Base-by-base conservation (phyloP, 345 rosid species). In the Eutrema heterophyllum region DNA sequence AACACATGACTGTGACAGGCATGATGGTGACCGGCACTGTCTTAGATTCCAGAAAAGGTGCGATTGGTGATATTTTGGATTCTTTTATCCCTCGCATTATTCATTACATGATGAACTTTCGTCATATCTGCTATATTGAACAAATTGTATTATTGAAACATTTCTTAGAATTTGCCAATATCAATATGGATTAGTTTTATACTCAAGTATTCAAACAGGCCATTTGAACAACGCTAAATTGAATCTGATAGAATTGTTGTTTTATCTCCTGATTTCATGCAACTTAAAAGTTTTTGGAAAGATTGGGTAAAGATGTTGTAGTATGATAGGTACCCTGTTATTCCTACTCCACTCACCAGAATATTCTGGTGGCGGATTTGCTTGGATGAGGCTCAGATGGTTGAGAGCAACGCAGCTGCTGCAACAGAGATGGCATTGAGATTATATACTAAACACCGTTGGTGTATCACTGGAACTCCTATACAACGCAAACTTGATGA, bases 311-410 rank as follows among this genome's bases (percentile, higher is more conserved):
- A 52, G 44, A 72, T 72, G 64, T 70, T 79, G 58, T 50, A 52
- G 61, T 78, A 67, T 76, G 9, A 59, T 73, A 93, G 98, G 93
- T 91, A 94, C 82, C 98, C 98, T 75, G 96, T 94, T 24, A 81
- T 83, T 82, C 96, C 98, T 36, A 91, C 98, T 64, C 84, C 75
- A 64, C 93, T 94, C 24, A 91, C 97, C 67, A 83, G 98, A 81
- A 86, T 94, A 84, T 85, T 76, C 80, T 94, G 98, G 98, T 91
- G 97, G 98, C 88, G 98, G 81, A 71, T 91, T 77, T 94, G 97
- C 84, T 84, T 94, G 82, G 98, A 94, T 80, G 98, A 94, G 79
- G 98, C 97, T 63, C 98, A 94, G 79, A 91, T 94, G 98, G 98
- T 94, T 79, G 98, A 94, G 85, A 89, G 90, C 72, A 94, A 86